A percentile compares a stretch with the other conserved stretches of the same genome.
These are phyloP conservation scores for Phanerodontia chrysosporium DNA, from an alignment of 768 basidiomycete genomes.

Conservation along the genomic window DNA sequence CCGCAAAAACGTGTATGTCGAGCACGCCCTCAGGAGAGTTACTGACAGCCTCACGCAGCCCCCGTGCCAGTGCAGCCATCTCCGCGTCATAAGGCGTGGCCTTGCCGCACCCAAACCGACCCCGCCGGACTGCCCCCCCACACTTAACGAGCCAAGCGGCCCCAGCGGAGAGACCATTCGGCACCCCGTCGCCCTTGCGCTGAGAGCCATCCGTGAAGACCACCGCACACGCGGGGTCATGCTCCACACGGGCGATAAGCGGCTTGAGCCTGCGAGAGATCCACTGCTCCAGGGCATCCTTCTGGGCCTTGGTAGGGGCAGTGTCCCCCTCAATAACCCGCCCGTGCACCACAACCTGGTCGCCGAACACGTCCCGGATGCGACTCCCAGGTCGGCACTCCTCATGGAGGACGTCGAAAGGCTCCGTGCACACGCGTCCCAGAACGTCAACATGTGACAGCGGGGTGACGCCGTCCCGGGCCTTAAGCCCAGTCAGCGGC, in stretches of 20 bases:
- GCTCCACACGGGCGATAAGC: neutral
- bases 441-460: neutral
- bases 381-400: slow-evolving; percentile 4
- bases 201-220: no score
- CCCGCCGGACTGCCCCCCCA: neutral
- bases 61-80: slow-evolving; percentile 8
- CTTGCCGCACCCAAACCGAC: neutral
- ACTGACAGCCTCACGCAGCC: neutral
- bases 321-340: neutral
- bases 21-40: neutral
- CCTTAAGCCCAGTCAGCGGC: neutral
- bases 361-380: neutral
- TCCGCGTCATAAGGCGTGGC: slow-evolving; percentile 6
- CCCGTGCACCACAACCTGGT: neutral
- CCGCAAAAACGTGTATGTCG: slow-evolving; percentile 7
- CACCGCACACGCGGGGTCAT: neutral
- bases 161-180: neutral
- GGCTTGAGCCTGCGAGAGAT: neutral
- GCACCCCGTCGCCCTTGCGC: neutral
- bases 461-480: neutral
- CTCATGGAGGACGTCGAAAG: neutral
- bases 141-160: slow-evolving; percentile 1
- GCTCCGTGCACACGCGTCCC: neutral
- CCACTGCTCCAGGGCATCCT: neutral
- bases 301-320: neutral